Conservation (phyloP, 1,284 basidiomycete genomes). For the Trichosporon sp. region DNA sequence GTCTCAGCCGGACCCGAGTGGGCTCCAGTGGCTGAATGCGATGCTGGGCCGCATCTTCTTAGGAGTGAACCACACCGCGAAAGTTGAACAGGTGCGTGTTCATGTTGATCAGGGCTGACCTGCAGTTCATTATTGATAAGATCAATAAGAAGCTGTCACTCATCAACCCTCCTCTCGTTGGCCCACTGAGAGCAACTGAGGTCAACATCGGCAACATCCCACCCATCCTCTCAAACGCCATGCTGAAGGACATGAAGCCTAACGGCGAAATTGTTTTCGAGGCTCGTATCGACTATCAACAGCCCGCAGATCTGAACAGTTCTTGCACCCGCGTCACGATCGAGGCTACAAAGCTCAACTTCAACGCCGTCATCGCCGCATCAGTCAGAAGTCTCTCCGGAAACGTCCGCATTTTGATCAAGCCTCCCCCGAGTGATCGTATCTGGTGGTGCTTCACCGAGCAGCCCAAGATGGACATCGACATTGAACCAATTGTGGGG, state of each 20-base stretch:
- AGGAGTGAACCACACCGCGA: conserved; percentile 77
- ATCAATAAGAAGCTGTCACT: conserved; percentile 91
- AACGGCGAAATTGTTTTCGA: conserved; percentile 90
- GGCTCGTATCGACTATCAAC: conserved; percentile 67
- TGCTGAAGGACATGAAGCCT: conserved; percentile 91
- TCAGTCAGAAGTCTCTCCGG: conserved; percentile 82
- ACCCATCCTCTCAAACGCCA: conserved; percentile 81
- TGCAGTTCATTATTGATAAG: conserved; percentile 69
- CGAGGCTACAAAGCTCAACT: conserved; percentile 73
- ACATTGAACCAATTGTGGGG: conserved; percentile 88
- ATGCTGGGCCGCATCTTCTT: conserved; percentile 88
- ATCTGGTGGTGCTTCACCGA: conserved; percentile 98
- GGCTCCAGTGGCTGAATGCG: conserved; percentile 95
- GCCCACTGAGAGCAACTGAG: conserved; percentile 78
- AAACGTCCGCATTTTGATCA: conserved; percentile 82
- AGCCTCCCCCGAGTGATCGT: conserved; percentile 90
- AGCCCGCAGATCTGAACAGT: conserved; percentile 48
- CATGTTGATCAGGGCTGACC: not conserved
- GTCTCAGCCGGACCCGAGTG: conserved; percentile 86
- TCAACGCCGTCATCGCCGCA: conserved; percentile 81
- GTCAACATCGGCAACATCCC: conserved; percentile 81
- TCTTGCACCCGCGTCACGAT: conserved; percentile 85
- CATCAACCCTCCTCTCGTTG: conserved; percentile 78
- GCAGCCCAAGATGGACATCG: conserved; percentile 79
- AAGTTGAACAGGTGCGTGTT: conserved; percentile 59